Conservation (phyloP, 176 grass and related monocot species). For the Phoenix roebelenii region DNA sequence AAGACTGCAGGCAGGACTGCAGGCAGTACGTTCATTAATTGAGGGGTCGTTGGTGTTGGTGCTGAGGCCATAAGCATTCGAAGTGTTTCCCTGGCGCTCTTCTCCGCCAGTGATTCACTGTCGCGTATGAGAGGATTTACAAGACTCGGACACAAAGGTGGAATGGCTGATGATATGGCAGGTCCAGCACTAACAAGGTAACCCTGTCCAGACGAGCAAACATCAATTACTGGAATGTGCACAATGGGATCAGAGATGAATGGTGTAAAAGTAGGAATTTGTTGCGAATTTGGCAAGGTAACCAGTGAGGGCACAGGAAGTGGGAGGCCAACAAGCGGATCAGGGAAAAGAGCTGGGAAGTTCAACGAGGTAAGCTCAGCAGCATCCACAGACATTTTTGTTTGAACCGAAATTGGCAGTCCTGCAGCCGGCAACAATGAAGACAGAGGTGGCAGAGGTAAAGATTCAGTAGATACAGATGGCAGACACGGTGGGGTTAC, state of each 20-base stretch:
- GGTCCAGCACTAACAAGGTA: conserved; percentile 84
- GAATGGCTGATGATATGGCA: conserved; percentile 49
- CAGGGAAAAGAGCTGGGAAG: conserved; percentile 38
- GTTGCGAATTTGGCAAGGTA: conserved; percentile 41
- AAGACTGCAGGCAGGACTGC: neutral
- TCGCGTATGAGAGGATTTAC: conserved; percentile 54
- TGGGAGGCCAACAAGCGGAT: conserved; percentile 48
- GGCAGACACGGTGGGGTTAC: conserved; percentile 30
- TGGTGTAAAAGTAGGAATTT: conserved; percentile 65
- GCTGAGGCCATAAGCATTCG: conserved; percentile 68
- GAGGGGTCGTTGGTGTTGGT: conserved; percentile 31
- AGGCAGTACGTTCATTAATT: conserved; percentile 44
- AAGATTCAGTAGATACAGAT: conserved; percentile 27
- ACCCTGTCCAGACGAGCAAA: conserved; percentile 74
- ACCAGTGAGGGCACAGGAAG: conserved; percentile 61
- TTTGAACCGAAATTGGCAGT: conserved; percentile 28
- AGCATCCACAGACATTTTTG: conserved; percentile 36
- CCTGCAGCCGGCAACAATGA: conserved; percentile 38
- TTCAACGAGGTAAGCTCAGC: conserved; percentile 35
- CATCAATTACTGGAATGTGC: conserved; percentile 83
- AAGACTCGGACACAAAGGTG: conserved; percentile 39
- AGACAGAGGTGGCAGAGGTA: conserved; percentile 33
- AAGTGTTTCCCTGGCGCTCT: conserved; percentile 83
- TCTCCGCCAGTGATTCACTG: conserved; percentile 61
- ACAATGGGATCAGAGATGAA: conserved; percentile 97